Conservation (phyloP, 179 eudicot species). For the Beta macrorhiza region DNA sequence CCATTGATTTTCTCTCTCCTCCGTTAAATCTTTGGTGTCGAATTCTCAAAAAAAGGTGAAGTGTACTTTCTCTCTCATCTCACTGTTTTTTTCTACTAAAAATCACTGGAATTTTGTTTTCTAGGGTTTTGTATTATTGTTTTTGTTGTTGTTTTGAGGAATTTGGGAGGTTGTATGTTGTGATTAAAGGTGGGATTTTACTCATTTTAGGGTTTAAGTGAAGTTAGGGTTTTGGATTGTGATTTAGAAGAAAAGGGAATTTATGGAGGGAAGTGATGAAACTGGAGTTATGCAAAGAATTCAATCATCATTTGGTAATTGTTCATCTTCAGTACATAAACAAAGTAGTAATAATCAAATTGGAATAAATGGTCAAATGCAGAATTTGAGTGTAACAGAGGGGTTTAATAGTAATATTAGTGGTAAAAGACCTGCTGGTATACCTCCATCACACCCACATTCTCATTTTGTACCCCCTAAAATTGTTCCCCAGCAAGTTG, state of each 20-base stretch:
- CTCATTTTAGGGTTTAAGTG: not conserved
- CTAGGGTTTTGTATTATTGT: not conserved
- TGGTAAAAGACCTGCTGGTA: constrained; percentile 35
- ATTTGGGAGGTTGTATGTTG: not conserved
- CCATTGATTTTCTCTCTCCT: constrained; percentile 16
- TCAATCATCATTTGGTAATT: constrained; percentile 33
- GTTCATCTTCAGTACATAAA: constrained; percentile 33
- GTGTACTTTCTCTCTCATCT: not conserved
- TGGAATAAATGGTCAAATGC: constrained; percentile 32
- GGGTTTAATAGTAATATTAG: constrained; percentile 1
- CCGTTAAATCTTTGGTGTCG: not conserved
- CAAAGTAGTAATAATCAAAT: constrained; percentile 23
- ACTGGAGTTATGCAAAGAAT: constrained; percentile 36
- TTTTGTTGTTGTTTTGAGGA: not conserved
- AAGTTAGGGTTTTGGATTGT: constrained; percentile 7
- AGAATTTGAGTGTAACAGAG: constrained; percentile 32
- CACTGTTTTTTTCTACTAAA: not conserved
- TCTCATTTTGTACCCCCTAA: constrained; percentile 27
- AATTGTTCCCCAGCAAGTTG: constrained; percentile 25
- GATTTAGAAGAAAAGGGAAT: not conserved
- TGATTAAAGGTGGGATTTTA: not conserved
- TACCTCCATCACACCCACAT: constrained; percentile 39
- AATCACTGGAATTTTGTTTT: not conserved
- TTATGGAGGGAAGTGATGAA: constrained; percentile 42
- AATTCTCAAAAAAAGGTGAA: constrained; percentile 12